Percentiles rank a stretch among this genome's conserved stretches.
Conservation (phyloP, 2,329 filamentous ascomycete species). For the Cercospora zeae-maydis region DNA sequence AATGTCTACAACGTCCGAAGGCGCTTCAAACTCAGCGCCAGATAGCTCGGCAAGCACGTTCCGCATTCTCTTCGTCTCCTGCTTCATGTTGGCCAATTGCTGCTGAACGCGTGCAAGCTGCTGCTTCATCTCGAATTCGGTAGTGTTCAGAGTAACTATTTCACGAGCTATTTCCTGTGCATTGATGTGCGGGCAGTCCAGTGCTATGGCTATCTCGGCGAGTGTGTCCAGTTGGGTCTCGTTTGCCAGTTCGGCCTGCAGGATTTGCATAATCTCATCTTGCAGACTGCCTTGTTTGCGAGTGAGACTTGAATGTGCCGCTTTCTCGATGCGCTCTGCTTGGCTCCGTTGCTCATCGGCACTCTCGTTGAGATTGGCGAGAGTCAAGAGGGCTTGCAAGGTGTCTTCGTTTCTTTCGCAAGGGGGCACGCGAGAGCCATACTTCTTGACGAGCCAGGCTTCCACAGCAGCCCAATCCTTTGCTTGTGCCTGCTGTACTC, state of each 20-base stretch:
- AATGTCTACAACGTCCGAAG: slow-evolving; percentile 59
- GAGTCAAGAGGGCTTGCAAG: slow-evolving; percentile 66
- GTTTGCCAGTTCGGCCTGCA: slow-evolving; percentile 29
- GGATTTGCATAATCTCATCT: slow-evolving; percentile 22
- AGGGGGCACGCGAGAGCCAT: slow-evolving; percentile 59
- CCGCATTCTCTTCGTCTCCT: slow-evolving; percentile 25
- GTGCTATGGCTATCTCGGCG: slow-evolving; percentile 38
- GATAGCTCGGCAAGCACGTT: slow-evolving; percentile 26
- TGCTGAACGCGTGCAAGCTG: slow-evolving; percentile 26
- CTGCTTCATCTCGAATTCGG: slow-evolving; percentile 30
- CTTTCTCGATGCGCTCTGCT: slow-evolving; percentile 57
- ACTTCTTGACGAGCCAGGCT: slow-evolving; percentile 72
- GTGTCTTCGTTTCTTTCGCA: slow-evolving; percentile 90
- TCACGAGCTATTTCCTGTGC: slow-evolving; percentile 26
- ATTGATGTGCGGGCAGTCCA: slow-evolving; percentile 35
- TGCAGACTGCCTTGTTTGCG: slow-evolving; percentile 18
- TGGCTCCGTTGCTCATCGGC: slow-evolving; percentile 67
- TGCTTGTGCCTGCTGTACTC: slow-evolving; percentile 73
- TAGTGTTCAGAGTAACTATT: slow-evolving; percentile 17
- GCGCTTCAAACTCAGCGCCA: slow-evolving; percentile 41
- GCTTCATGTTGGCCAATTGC: slow-evolving; percentile 28
- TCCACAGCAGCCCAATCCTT: slow-evolving; percentile 92
- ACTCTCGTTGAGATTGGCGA: slow-evolving; percentile 72
- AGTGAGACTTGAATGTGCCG: slow-evolving; percentile 55
- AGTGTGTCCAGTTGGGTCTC: slow-evolving; percentile 34